Base-by-base conservation (phyloP, 1,284 basidiomycete species). In the Ceratobasidium theobromae region DNA sequence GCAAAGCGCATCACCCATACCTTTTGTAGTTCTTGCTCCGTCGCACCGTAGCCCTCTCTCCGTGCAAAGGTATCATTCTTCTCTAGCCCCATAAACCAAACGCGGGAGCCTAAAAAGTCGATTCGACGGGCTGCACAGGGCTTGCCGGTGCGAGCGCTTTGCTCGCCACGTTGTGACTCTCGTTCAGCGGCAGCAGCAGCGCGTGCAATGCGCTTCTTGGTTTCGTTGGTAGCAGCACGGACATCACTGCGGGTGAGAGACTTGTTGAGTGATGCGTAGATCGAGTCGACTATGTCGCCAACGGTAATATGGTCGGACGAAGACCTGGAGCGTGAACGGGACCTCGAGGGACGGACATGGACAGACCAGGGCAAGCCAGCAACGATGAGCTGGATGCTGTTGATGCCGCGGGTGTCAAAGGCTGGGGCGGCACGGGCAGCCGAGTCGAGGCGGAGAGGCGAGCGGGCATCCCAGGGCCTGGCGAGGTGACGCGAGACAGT, bases 91-190 rank as follows among this genome's bases (percentile, higher is more conserved):
- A 43, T 14, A 28, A 58, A 58, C 54, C 54, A 58, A 14, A 58
- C n/a, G 8, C 54, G n/a, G 21, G 54, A 46, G 2, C 54, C 54
- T 41, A 58, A 32, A 46, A 30, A 58, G 18, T 58, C 54, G 40
- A 58, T 58, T n/a, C 54, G 54, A n/a, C 54, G 54, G 23, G 54
- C 54, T 25, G 54, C 54, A 21, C 25, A 58, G 33, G 54, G 54
- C 25, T 58, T 58, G 23, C 54, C 54, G n/a, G 16, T 45, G 25
- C 54, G n/a, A 3, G 54, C 54, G 28, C 54, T 58, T 1, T 58
- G 54, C 23, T 58, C 54, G 6, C 54, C 54, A 27, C 54, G 54
- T 32, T 58, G 38, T 23, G 54, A 58, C 14, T 58, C 54, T 3
- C 38, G 25, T 33, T 58, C 54, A 18, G 54, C 54, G 21, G 54